Percentiles rank a stretch among this genome's conserved stretches.
Evolutionary conservation across 169 alveolate species (phyloP).

Genomic region (Eimeria acervulina): DNA sequence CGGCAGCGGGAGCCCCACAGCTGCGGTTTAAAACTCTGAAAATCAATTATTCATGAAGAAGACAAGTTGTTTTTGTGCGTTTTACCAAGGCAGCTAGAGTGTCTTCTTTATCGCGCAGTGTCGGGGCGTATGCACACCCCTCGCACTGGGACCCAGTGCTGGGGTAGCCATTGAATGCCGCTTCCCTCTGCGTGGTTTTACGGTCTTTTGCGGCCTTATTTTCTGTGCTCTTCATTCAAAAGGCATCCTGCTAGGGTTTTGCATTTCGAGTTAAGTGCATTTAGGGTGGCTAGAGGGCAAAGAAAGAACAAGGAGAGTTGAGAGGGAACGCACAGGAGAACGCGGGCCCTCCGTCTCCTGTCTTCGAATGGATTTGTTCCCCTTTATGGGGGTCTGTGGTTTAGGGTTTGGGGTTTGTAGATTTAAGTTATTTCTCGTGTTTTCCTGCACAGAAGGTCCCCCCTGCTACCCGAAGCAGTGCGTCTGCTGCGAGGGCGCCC

Average conservation of each 20-base stretch:
- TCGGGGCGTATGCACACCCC: slow-evolving; percentile 75
- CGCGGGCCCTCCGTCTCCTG: slow-evolving; percentile 77
- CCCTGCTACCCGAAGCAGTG: background rate
- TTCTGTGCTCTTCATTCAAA: slow-evolving; percentile 28
- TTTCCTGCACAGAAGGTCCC: slow-evolving; percentile 42
- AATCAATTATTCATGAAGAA: background rate
- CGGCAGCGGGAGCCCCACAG: slow-evolving; percentile 3
- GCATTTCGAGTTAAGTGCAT: background rate
- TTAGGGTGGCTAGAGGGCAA: background rate
- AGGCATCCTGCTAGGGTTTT: background rate
- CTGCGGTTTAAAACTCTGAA: slow-evolving; percentile 9
- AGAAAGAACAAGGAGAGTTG: slow-evolving; percentile 12
- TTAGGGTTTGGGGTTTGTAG: slow-evolving; percentile 55
- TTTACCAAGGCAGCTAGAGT: background rate
- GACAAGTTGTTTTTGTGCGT: background rate
- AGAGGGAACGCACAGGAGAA: slow-evolving; percentile 26
- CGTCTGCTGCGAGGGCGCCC: background rate
- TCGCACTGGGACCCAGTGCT: slow-evolving; percentile 76
- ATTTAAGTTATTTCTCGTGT: background rate
- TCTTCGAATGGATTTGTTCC: slow-evolving; percentile 46
- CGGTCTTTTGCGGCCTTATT: background rate
- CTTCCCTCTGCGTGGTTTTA: background rate
- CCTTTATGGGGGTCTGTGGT: slow-evolving; percentile 12
- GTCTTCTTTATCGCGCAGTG: slow-evolving; percentile 39
- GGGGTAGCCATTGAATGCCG: slow-evolving; percentile 72